Evolutionary conservation across 345 rosid species (phyloP), one percentile per base, ranked within the genome.

Genomic region (Brassica carinata): DNA sequence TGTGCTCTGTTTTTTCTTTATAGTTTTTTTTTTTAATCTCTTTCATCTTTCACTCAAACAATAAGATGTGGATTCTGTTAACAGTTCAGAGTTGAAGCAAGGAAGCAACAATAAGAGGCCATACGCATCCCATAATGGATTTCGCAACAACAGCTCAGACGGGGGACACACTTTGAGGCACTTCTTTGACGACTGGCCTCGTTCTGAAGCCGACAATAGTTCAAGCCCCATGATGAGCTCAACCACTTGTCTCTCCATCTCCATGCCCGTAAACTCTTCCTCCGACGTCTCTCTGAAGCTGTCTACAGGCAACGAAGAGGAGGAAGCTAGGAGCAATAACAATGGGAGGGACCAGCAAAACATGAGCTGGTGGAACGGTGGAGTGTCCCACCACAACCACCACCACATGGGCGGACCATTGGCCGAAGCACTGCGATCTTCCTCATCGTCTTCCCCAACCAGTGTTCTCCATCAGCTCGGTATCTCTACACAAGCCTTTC

Each of bases 101-200:
- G 89, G 82, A 51, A 64, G 62, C 72, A 77, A 43, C 51, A n/a
- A 74, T 57, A 86, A 81, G 83, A 81, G 87, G 76, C 77, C 84
- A 11, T 81, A 83, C 61, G 88, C 79, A 34, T 73, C 85, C 67
- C 90, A 73, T 62, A 83, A 45, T 31, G 90, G 79, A 30, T 87
- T 70, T 38, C 65, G 48, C 43, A 59, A 62, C 67, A 69, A 75
- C 69, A 83, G 84, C 62, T 73, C 88, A 18, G 89, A 89, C n/a
- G 80, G 80, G 29, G 96, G 92, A 29, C 97, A 84, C 17, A 84
- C 90, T 43, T 75, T 96, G 77, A 80, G 99, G 80, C 97, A 81
- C 67, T 96, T 96, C 76, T 93, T 96, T 36, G 92, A 96, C 59
- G 98, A 96, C 72, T 96, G 96, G 97, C 98, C 99, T 1, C 80